Conservation (phyloP, 164 flowering plant genomes). For the Warburgia ugandensis region DNA sequence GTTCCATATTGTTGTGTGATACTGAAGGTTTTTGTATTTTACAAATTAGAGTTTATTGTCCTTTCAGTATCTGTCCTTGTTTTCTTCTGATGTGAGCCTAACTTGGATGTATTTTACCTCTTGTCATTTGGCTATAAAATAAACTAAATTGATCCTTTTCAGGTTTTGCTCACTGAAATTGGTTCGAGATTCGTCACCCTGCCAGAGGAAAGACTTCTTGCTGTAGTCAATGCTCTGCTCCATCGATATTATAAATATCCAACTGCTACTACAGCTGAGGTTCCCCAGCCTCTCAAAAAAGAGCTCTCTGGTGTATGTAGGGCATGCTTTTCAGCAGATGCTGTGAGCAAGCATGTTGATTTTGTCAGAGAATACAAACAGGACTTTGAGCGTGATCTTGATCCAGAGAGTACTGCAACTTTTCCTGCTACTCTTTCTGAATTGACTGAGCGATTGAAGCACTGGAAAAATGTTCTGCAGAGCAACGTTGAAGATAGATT, state of each 20-base stretch:
- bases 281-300: conserved; percentile 94
- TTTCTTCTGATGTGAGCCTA: too few species aligned
- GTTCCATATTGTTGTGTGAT: too few species aligned
- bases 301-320: conserved; percentile 98
- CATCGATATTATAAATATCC: conserved; percentile 98
- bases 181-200: conserved; percentile 95
- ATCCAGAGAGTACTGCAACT: conserved; percentile 84
- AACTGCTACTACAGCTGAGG: conserved; percentile 96
- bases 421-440: conserved; percentile 92
- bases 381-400: conserved; percentile 96
- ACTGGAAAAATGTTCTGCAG: conserved; percentile 98
- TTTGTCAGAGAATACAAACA: conserved; percentile 98
- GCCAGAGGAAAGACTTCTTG: conserved; percentile 97
- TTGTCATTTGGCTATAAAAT: too few species aligned
- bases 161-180: conserved; percentile 91
- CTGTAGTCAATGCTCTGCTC: conserved; percentile 93
- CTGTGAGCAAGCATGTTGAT: conserved; percentile 96
- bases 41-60: too few species aligned
- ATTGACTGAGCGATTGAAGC: conserved; percentile 85
- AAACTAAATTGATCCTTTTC: conserved; percentile 15
- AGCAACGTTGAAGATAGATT: conserved; percentile 96
- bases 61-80: too few species aligned
- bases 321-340: conserved; percentile 99
- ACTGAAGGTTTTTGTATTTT: too few species aligned
- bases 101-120: too few species aligned